Percentiles rank a stretch among this genome's conserved stretches.
Evolutionary conservation across 768 basidiomycete species (phyloP).

Genomic region (Pleurotus pulmonarius): DNA sequence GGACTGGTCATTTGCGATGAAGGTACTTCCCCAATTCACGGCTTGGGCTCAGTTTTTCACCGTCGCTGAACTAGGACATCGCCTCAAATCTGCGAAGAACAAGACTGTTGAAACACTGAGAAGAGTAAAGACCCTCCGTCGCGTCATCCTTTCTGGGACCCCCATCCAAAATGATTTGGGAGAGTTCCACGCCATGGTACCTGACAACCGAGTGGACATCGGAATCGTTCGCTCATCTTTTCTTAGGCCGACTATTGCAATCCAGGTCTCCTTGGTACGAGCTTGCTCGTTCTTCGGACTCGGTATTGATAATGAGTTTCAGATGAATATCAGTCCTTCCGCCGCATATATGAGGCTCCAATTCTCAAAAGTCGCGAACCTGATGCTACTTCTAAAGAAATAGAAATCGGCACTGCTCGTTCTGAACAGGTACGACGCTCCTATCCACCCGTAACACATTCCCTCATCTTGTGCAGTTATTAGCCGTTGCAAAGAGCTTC

Average conservation of each 20-base stretch:
- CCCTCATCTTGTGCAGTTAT: constrained; percentile 41
- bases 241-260: constrained; percentile 88
- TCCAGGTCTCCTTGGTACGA: constrained; percentile 78
- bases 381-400: constrained; percentile 64
- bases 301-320: constrained; percentile 1
- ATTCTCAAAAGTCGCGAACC: constrained; percentile 86
- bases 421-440: constrained; percentile 58
- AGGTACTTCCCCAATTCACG: constrained; percentile 38
- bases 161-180: constrained; percentile 95
- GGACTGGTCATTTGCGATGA: constrained; percentile 96
- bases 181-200: constrained; percentile 95
- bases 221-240: neutral
- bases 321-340: constrained; percentile 79
- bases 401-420: constrained; percentile 75
- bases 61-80: constrained; percentile 55
- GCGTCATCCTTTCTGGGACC: constrained; percentile 92
- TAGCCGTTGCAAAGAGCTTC: constrained; percentile 77
- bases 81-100: constrained; percentile 87
- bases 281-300: neutral
- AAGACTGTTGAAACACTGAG: constrained; percentile 90
- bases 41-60: neutral
- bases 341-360: constrained; percentile 79
- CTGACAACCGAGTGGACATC: neutral
- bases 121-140: constrained; percentile 64
- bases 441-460: neutral